Evolutionary conservation across 352 stramenopile species (phyloP).

Genomic region (Phytophthora tubulina): DNA sequence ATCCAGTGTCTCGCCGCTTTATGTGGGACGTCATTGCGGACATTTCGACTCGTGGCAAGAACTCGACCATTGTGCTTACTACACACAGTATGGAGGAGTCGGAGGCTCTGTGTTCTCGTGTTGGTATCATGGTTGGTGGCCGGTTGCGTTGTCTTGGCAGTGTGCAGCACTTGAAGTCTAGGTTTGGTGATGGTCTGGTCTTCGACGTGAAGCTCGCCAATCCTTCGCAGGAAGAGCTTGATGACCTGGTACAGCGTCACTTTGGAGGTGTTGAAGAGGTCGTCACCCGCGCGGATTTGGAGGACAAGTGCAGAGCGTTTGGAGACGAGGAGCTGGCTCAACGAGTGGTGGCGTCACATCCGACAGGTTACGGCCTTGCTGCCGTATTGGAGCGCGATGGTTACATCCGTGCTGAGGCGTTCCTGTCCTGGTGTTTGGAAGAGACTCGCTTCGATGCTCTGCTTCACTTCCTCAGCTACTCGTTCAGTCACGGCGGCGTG

Average conservation of each 20-base stretch:
- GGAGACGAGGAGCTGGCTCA: constrained; percentile 49
- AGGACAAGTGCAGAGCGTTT: constrained; percentile 52
- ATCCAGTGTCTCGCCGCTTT: constrained; percentile 94
- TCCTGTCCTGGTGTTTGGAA: constrained; percentile 75
- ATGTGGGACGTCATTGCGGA: constrained; percentile 94
- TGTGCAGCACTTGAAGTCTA: constrained; percentile 95
- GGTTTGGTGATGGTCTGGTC: constrained; percentile 79
- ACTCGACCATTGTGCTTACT: constrained; percentile 90
- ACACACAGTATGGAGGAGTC: constrained; percentile 98
- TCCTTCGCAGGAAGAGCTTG: constrained; percentile 46
- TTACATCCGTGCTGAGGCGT: constrained; percentile 51
- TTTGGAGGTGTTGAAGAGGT: constrained; percentile 47
- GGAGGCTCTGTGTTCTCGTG: constrained; percentile 94
- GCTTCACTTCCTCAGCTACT: constrained; percentile 43
- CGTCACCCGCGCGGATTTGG: constrained; percentile 44
- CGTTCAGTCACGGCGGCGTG: constrained; percentile 43
- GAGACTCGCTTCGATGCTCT: constrained; percentile 63
- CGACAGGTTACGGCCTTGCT: constrained; percentile 75
- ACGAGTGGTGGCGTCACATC: constrained; percentile 58
- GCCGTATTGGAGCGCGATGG: constrained; percentile 62
- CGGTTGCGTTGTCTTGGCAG: constrained; percentile 86
- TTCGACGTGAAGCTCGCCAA: constrained; percentile 76
- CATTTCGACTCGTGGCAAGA: constrained; percentile 69
- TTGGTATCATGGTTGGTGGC: constrained; percentile 95
- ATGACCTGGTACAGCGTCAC: constrained; percentile 31